Conservation (phyloP, 1,139 yeast species). For the Suhomyces bolitotheri region DNA sequence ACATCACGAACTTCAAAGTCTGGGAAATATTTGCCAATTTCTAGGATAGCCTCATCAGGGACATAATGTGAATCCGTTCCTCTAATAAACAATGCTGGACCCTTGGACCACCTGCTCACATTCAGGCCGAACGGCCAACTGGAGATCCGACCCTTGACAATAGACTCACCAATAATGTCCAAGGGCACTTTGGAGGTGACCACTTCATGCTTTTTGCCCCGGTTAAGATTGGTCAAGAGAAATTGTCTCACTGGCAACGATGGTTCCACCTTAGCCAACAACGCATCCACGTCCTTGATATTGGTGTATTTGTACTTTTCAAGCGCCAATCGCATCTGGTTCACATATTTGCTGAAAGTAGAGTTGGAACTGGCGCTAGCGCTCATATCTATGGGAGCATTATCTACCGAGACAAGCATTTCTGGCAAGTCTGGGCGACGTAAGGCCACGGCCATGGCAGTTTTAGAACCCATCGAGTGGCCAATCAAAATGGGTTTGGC, state of each 20-base stretch:
- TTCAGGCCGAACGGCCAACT: slow-evolving; percentile 74
- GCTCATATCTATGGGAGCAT: slow-evolving; percentile 75
- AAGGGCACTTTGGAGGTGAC: slow-evolving; percentile 65
- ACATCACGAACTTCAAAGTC: slow-evolving; percentile 71
- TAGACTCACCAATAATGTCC: slow-evolving; percentile 60
- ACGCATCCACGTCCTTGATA: slow-evolving; percentile 68
- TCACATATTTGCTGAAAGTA: slow-evolving; percentile 66
- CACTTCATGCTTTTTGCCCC: slow-evolving; percentile 41
- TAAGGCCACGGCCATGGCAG: slow-evolving; percentile 85
- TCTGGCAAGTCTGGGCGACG: slow-evolving; percentile 65
- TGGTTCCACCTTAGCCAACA: slow-evolving; percentile 63
- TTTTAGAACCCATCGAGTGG: slow-evolving; percentile 97
- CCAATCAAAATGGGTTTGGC: slow-evolving; percentile 73
- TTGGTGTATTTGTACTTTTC: slow-evolving; percentile 45
- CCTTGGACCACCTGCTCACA: slow-evolving; percentile 53
- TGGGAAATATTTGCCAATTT: slow-evolving; percentile 79
- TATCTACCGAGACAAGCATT: slow-evolving; percentile 78
- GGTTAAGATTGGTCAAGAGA: slow-evolving; percentile 65
- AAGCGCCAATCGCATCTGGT: slow-evolving; percentile 57
- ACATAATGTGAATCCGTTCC: slow-evolving; percentile 78
- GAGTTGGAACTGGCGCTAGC: slow-evolving; percentile 42
- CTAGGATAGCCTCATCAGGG: slow-evolving; percentile 80
- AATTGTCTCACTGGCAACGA: slow-evolving; percentile 71
- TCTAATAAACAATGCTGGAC: slow-evolving; percentile 76
- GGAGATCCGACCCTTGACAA: slow-evolving; percentile 64